These are phyloP conservation scores for Sorghum bicolor DNA, from an alignment of 176 grass and related monocot species.

Conservation along the genomic window DNA sequence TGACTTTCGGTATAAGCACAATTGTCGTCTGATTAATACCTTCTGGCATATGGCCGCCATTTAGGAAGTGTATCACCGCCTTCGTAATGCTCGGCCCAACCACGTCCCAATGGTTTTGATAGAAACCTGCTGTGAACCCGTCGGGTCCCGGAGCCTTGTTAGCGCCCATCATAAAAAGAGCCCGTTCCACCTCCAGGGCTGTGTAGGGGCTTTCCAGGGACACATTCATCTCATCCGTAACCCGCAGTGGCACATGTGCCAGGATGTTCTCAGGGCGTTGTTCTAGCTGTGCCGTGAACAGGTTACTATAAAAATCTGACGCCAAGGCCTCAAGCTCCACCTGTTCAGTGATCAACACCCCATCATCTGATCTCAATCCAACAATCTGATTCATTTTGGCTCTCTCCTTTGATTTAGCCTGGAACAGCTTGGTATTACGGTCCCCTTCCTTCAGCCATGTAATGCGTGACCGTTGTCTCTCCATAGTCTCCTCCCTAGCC, in stretches of 20 bases:
- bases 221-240: background rate
- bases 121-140: background rate
- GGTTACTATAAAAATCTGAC: background rate
- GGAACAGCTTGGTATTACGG: background rate
- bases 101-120: rapidly evolving
- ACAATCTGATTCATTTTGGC: background rate
- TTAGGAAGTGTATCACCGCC: background rate
- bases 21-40: too few relatives aligned
- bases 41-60: too few relatives aligned
- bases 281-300: background rate
- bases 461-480: background rate
- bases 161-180: background rate
- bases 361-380: background rate
- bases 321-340: rapidly evolving
- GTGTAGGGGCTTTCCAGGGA: rapidly evolving
- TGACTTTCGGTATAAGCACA: too few relatives aligned
- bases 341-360: background rate
- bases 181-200: conserved; percentile 5
- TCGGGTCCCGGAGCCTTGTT: background rate
- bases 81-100: background rate
- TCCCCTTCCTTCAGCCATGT: background rate
- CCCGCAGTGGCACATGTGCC: background rate
- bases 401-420: background rate
- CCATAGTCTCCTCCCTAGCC: background rate
- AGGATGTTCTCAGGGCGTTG: background rate